phyloP scores from a whole-genome alignment of 345 rosid genomes.

The Fremontodendron californicum region DNA sequence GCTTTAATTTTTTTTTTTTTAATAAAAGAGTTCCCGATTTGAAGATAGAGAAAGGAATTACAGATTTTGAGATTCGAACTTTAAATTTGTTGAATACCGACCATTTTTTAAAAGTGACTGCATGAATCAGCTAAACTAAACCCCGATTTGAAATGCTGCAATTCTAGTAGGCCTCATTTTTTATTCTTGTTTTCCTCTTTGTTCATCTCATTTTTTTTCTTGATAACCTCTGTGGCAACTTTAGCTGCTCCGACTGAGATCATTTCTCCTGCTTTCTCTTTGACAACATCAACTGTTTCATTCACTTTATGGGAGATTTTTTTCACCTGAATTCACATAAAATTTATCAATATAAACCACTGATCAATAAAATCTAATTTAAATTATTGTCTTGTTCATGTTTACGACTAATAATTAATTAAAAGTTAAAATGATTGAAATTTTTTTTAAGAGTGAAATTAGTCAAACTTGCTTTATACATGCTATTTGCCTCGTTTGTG shows the following conservation, averaged over 20 bases:
- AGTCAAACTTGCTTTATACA: not conserved
- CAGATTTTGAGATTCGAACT: too few species aligned
- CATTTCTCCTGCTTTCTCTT: conserved; percentile 18
- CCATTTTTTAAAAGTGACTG: too few species aligned
- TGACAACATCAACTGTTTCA: conserved; percentile 23
- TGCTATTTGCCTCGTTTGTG: too few species aligned
- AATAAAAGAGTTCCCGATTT: too few species aligned
- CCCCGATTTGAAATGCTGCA: too few species aligned
- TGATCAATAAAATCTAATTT: not conserved
- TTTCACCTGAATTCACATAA: not conserved
- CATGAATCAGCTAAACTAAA: too few species aligned
- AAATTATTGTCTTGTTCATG: not conserved
- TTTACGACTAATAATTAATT: not conserved
- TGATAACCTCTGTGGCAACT: conserved; percentile 21
- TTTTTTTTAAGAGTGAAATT: not conserved
- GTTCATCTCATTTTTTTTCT: conserved; percentile 6
- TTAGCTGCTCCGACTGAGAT: conserved; percentile 18
- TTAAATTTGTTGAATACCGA: too few species aligned
- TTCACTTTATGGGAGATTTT: conserved; percentile 9
- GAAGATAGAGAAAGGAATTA: too few species aligned
- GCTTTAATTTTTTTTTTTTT: too few species aligned
- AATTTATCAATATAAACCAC: not conserved
- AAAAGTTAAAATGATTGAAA: not conserved
- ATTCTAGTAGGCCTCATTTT: not conserved
- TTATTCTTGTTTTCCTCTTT: conserved; percentile 8